These are phyloP conservation scores for Ensete glaucum DNA, from an alignment of 176 grass and related monocot genomes.

Conservation along the genomic window DNA sequence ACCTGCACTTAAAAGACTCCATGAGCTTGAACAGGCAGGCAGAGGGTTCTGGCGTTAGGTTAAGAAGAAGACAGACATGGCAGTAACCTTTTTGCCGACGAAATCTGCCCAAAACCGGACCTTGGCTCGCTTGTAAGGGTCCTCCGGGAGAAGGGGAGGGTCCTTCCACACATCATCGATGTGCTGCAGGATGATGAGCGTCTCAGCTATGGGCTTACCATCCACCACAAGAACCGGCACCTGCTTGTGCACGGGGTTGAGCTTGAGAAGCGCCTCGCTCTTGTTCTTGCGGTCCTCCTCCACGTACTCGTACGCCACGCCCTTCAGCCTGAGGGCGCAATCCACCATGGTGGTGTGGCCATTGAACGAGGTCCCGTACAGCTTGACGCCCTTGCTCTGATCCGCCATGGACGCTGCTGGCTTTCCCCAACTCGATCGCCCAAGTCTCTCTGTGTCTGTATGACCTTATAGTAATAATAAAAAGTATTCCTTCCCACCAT, in stretches of 20 bases:
- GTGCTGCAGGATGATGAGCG: constrained; percentile 22
- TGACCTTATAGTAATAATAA: no score
- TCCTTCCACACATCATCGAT: constrained; percentile 28
- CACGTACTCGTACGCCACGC: constrained; percentile 22
- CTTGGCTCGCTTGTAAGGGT: constrained; percentile 24
- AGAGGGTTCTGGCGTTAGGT: no score
- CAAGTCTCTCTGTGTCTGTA: no score
- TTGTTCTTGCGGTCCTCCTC: constrained; percentile 34
- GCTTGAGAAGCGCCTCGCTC: constrained; percentile 28
- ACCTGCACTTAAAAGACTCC: not conserved
- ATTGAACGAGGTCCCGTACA: not conserved
- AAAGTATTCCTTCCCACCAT: no score
- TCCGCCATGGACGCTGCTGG: no score
- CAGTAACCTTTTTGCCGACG: constrained; percentile 25
- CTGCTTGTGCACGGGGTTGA: constrained; percentile 37
- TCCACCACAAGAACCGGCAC: constrained; percentile 33
- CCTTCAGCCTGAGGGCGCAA: constrained; percentile 28
- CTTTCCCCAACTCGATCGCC: no score
- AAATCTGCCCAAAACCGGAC: constrained; percentile 36
- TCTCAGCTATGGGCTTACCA: constrained; percentile 26
- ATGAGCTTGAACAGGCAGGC: no score
- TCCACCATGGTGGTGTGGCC: constrained; percentile 18
- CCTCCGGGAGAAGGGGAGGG: constrained; percentile 17
- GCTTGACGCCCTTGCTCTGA: constrained; percentile 22
- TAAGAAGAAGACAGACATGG: no score